Base-by-base conservation (phyloP, 2,329 filamentous ascomycete species). In the Clarireedia monteithiana region DNA sequence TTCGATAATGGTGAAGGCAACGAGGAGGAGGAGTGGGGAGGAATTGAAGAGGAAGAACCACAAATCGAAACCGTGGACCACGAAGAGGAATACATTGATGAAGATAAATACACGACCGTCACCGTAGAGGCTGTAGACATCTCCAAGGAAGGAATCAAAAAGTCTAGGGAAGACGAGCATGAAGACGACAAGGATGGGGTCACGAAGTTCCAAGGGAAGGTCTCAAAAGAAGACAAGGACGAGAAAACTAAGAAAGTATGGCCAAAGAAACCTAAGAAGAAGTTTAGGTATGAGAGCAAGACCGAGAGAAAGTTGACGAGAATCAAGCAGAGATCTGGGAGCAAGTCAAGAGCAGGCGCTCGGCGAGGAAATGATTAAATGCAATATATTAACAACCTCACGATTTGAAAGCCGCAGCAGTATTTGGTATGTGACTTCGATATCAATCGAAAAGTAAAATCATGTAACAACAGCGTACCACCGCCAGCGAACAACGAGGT, bases 1-100 rank as follows among this genome's bases (percentile, higher is more conserved):
- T 51, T 58, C 1, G 70, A 71, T 7, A 67, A 71, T 10, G 72
- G 71, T 10, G 72, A 72, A 27, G 74, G 73, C 3, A 74, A 67
- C 6, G 68, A 69, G 3, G 74, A 71, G 26, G 64, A 59, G 3
- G 65, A 84, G 64, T 91, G 86, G 83, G 77, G 77, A 51, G 88
- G 86, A 0, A 77, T 91, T 52, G 74, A 77, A 20, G 84, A 65
- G 23, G 60, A 66, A 23, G 23, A 46, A 14, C 9, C 17, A 9
- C n/a, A 46, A 24, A 23, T 46, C 6, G 20, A 78, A 40, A 77
- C 83, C 23, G 73, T 74, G 46, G 85, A 95, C 68, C 84, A 89
- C 63, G 88, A 96, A 69, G 91, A 92, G 63, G 91, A 97, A 71
- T 99, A 96, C 73, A 82, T 96, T 62, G 94, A 99, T 70, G 94